A percentile compares a stretch with the other conserved stretches of the same genome.
Conservation (phyloP, 768 basidiomycete species). For the Pleurotus cornucopiae region DNA sequence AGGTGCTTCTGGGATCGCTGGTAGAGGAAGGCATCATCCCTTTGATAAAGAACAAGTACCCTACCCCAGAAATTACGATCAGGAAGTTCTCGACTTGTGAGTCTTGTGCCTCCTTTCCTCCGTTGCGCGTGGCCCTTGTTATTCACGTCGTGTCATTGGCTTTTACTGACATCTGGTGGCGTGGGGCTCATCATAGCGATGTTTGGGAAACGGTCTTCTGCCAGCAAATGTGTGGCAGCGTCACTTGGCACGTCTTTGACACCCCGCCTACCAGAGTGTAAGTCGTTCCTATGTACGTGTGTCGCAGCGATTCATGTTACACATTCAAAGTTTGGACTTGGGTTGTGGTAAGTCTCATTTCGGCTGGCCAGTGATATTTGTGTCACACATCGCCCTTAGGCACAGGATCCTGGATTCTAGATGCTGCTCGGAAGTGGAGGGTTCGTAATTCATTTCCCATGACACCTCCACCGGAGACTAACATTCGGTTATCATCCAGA, state of each 20-base stretch:
- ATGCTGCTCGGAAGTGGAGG: constrained; percentile 63
- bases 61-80: constrained; percentile 66
- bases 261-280: constrained; percentile 60
- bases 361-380: not conserved
- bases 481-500: constrained; percentile 24
- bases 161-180: constrained; percentile 16
- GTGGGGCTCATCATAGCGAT: constrained; percentile 39
- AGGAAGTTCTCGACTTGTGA: constrained; percentile 62
- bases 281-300: constrained; percentile 15
- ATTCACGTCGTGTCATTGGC: not conserved
- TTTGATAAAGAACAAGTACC: constrained; percentile 49
- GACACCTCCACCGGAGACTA: not conserved
- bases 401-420: constrained; percentile 71
- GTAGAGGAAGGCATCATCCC: constrained; percentile 55
- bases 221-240: constrained; percentile 48
- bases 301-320: constrained; percentile 3
- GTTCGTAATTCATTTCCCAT: constrained; percentile 28
- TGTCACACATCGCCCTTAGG: constrained; percentile 31
- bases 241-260: constrained; percentile 64
- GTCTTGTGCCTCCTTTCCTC: constrained; percentile 23
- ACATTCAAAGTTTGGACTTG: constrained; percentile 51
- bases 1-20: not conserved
- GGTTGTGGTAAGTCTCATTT: constrained; percentile 55
- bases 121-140: not conserved
- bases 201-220: constrained; percentile 62